Base-by-base conservation (phyloP, 768 basidiomycete species). In the Amanita phalloides region DNA sequence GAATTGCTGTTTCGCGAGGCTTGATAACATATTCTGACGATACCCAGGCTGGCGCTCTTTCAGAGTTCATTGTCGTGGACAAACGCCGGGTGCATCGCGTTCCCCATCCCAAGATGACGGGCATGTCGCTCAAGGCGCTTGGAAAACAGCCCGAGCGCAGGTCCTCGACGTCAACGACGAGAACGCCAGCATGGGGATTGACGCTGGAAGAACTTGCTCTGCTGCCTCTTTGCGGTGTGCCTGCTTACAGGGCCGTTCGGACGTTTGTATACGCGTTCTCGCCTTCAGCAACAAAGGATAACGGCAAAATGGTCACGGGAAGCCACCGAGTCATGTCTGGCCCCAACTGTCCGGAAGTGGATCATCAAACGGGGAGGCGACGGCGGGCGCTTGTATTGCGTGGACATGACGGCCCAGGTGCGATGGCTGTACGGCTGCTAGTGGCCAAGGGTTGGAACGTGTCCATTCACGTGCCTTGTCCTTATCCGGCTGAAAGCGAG, bases 11-110 rank as follows among this genome's bases (percentile, higher is more conserved):
- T 49, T 25, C 25, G 39, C 35, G n/a, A 43, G 49, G 6, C 4
- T 36, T 50, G 45, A n/a, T 45, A 32, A 59, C 54, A 37, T 17
- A 17, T 46, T 14, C 23, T 54, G 45, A n/a, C 9, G 35, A 13
- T 21, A 13, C 21, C 23, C 36, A 53, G 53, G 36, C 80, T 57
- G 92, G 93, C 45, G 88, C 88, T 5, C 74, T 95, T 20, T 76
- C 89, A n/a, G 90, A 96, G 66, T 95, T 90, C 68, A 78, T 95
- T 54, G 72, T 89, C 23, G 76, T 84, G 21, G 90, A 95, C 61
- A 79, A 87, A 26, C 85, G 83, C 60, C 79, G 87, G 11, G 66
- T 94, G 1, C 79, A 84, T 55, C 76, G 85, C 13, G 77, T 85
- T 7, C 86, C 90, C 0, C 75, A 83, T 57, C 84, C 83, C 28